These are phyloP conservation scores for Parascedosporium putredinis DNA, from an alignment of 2,329 filamentous ascomycete species.

Conservation along the genomic window DNA sequence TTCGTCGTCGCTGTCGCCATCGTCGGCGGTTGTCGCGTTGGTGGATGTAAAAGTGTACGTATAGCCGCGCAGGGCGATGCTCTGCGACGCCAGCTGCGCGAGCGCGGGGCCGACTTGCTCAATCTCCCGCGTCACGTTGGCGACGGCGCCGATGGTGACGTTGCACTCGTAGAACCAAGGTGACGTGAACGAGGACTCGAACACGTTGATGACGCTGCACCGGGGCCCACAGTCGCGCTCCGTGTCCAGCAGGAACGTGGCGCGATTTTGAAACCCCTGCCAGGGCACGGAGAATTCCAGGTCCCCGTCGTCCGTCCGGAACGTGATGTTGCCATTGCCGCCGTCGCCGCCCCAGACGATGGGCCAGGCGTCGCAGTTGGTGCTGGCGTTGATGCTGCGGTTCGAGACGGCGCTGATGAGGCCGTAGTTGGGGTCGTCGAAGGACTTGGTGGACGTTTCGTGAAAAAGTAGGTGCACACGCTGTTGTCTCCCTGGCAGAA, in stretches of 20 bases:
- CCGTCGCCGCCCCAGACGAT: neutral
- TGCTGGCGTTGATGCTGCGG: neutral
- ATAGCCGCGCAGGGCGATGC: neutral
- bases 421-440: neutral
- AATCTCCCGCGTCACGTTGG: neutral
- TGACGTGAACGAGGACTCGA: neutral
- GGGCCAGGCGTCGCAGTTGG: neutral
- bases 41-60: neutral
- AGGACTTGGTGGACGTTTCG: neutral
- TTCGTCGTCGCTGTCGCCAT: neutral
- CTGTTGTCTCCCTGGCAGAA: neutral
- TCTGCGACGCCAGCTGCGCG: neutral
- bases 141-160: neutral
- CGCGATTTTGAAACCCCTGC: neutral
- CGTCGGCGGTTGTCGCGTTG: too few relatives aligned
- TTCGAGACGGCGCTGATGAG: neutral
- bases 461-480: neutral
- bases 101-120: neutral
- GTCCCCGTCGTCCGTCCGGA: neutral
- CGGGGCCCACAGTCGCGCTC: neutral
- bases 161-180: neutral
- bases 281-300: neutral
- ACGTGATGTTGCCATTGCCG: neutral
- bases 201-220: neutral
- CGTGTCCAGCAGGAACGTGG: neutral